Conservation (phyloP, 495 filamentous ascomycete species). For the Aspergillus campestris region DNA sequence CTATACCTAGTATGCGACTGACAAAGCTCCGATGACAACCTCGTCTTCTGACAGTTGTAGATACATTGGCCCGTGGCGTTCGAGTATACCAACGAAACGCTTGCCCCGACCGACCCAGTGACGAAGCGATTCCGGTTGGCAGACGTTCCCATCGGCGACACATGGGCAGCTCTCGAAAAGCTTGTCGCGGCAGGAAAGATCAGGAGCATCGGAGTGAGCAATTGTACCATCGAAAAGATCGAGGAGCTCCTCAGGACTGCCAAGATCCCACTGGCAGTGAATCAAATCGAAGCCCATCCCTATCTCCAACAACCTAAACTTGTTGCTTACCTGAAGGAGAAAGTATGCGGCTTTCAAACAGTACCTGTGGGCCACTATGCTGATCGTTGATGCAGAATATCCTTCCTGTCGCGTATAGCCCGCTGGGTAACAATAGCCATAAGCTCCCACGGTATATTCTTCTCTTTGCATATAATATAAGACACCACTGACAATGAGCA, state of each 20-base stretch:
- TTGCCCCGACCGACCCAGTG: conserved; percentile 24
- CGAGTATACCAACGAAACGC: conserved; percentile 54
- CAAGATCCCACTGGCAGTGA: conserved; percentile 56
- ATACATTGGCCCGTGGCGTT: conserved; percentile 41
- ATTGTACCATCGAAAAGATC: conserved; percentile 58
- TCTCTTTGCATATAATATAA: neutral
- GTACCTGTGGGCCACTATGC: too few relatives aligned
- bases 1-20: conserved; percentile 35
- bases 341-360: conserved; percentile 4
- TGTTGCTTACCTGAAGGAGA: conserved; percentile 28
- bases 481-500: neutral
- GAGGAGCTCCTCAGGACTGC: conserved; percentile 58
- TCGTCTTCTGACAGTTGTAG: conserved; percentile 7
- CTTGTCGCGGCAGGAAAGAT: conserved; percentile 59
- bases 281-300: conserved; percentile 83
- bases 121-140: conserved; percentile 29
- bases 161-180: conserved; percentile 67
- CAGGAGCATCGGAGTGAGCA: conserved; percentile 73
- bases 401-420: conserved; percentile 43
- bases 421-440: conserved; percentile 47
- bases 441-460: conserved; percentile 26
- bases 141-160: conserved; percentile 28
- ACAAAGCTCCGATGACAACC: neutral
- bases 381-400: conserved; percentile 27
- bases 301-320: conserved; percentile 67